Evolutionary conservation across 805 yeast species (phyloP).

Genomic region (Yamadazyma nakazawae): DNA sequence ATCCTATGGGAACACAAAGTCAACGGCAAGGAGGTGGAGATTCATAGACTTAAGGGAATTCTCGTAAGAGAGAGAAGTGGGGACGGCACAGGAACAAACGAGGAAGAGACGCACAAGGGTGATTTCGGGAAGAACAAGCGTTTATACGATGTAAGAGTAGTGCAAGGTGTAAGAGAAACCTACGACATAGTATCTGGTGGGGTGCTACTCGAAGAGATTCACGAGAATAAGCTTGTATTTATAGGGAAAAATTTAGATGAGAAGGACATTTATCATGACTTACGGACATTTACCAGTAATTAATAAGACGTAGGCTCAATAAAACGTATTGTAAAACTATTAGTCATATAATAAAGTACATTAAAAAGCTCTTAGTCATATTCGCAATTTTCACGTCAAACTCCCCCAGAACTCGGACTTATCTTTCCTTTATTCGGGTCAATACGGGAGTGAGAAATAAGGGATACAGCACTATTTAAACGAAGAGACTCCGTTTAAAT

Average conservation of each 20-base stretch:
- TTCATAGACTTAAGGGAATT: slow-evolving; percentile 82
- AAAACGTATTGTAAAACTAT: no score
- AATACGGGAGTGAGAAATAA: no score
- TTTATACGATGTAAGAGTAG: slow-evolving; percentile 44
- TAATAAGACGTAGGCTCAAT: no score
- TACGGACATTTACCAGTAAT: not conserved
- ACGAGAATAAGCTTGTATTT: slow-evolving; percentile 59
- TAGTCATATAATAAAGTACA: no score
- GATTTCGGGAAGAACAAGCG: no score
- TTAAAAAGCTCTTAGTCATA: no score
- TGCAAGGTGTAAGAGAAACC: slow-evolving; percentile 93
- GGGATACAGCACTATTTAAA: not conserved
- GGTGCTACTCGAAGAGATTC: slow-evolving; percentile 32
- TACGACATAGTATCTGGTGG: slow-evolving; percentile 67
- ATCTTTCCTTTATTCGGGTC: no score
- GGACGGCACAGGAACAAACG: not conserved
- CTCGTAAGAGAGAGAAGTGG: slow-evolving; percentile 33
- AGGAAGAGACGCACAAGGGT: no score
- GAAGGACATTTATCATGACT: slow-evolving; percentile 16
- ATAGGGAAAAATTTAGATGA: slow-evolving; percentile 64
- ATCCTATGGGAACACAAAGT: slow-evolving; percentile 68
- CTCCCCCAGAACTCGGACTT: no score
- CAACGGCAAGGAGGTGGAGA: slow-evolving; percentile 49
- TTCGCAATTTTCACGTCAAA: no score
- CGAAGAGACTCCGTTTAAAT: not conserved